A percentile compares a stretch with the other conserved stretches of the same genome.
Conservation (phyloP, 495 filamentous ascomycete species). For the Hyaloscypha bicolor region DNA sequence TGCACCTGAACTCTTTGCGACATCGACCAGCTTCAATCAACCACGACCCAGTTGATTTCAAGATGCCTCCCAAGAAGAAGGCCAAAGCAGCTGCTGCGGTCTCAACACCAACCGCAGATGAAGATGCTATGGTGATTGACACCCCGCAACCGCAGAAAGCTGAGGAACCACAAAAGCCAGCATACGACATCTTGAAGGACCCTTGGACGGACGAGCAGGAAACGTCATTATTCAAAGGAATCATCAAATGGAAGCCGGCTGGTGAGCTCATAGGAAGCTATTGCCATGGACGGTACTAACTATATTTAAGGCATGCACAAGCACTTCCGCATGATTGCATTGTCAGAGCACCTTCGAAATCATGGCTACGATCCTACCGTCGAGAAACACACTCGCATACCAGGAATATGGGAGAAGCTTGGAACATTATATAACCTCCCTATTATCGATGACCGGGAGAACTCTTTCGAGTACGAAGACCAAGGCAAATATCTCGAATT, state of each 20-base stretch:
- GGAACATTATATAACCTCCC: constrained; percentile 83
- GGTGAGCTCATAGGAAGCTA: constrained; percentile 53
- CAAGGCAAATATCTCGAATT: constrained; percentile 65
- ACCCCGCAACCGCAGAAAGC: constrained; percentile 41
- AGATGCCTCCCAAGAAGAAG: constrained; percentile 79
- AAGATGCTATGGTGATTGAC: constrained; percentile 55
- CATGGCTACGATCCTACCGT: constrained; percentile 75
- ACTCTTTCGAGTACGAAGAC: constrained; percentile 64
- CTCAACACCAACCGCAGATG: constrained; percentile 47
- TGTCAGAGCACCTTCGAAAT: constrained; percentile 81
- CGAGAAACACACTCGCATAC: constrained; percentile 79
- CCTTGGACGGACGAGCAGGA: constrained; percentile 97
- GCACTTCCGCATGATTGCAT: constrained; percentile 92
- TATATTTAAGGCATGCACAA: constrained; percentile 80
- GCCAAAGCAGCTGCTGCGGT: constrained; percentile 42
- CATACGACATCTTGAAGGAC: constrained; percentile 55
- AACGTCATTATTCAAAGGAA: constrained; percentile 83
- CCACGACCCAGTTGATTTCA: neutral
- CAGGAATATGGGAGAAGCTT: constrained; percentile 91
- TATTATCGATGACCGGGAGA: constrained; percentile 82
- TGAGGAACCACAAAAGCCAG: constrained; percentile 44
- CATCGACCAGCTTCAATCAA: neutral
- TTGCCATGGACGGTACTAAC: neutral
- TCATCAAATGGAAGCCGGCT: constrained; percentile 91
- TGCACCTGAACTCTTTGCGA: neutral